Evolutionary conservation across 768 basidiomycete genomes (phyloP).

Genomic region (Nidularia pulvinata): DNA sequence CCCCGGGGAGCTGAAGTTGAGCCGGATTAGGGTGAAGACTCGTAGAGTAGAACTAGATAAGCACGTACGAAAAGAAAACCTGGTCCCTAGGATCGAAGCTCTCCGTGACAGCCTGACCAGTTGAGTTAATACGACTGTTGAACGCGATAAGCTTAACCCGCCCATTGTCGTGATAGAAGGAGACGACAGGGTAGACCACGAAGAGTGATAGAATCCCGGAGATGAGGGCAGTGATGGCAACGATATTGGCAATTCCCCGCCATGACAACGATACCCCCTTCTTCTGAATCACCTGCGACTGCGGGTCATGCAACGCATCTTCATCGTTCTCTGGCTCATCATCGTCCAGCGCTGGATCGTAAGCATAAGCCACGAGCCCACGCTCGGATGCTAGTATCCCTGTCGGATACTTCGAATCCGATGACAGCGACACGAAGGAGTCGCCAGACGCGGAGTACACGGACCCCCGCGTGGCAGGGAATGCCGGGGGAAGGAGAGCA

Average conservation of each 20-base stretch:
- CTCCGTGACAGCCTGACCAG: conserved; percentile 58
- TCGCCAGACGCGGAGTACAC: conserved; percentile 24
- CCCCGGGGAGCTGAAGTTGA: not conserved
- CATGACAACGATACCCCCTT: conserved; percentile 13
- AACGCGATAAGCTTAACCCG: conserved; percentile 43
- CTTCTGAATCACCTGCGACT: conserved; percentile 18
- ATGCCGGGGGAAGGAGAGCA: not conserved
- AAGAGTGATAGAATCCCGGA: conserved; percentile 64
- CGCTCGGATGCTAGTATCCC: conserved; percentile 10
- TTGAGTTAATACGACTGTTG: conserved; percentile 62
- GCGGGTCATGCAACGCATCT: conserved; percentile 59
- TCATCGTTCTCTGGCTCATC: conserved; percentile 49
- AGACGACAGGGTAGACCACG: conserved; percentile 71
- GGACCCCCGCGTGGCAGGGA: conserved; percentile 11
- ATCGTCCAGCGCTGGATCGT: conserved; percentile 46
- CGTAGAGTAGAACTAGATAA: too few relatives aligned
- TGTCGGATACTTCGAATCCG: conserved; percentile 28
- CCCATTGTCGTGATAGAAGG: conserved; percentile 34
- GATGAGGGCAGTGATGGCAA: conserved; percentile 61
- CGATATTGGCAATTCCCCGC: conserved; percentile 55
- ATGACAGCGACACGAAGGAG: conserved; percentile 18
- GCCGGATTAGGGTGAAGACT: not conserved
- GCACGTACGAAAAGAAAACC: conserved; percentile 4
- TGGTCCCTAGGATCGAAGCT: conserved; percentile 7
- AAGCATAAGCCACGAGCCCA: conserved; percentile 61